These are phyloP conservation scores for Neopestalotiopsis sp. DNA, from an alignment of 2,329 filamentous ascomycete species.

Conservation along the genomic window DNA sequence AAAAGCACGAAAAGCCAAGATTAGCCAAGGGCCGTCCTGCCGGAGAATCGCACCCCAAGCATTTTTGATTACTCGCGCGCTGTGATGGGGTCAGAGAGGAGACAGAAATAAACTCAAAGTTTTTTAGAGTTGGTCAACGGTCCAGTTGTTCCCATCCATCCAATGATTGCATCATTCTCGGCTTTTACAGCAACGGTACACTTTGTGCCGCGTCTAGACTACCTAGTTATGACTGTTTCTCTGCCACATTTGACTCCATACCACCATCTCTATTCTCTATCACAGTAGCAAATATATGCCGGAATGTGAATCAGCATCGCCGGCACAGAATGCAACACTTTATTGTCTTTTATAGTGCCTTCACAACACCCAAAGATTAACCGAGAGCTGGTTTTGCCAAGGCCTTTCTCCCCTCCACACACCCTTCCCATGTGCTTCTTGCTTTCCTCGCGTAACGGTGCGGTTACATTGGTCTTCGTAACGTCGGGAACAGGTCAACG, in stretches of 20 bases:
- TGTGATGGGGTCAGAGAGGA: not conserved
- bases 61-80: not conserved
- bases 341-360: not conserved
- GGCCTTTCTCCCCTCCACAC: not conserved
- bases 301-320: not conserved
- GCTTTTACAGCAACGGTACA: no score
- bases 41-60: not conserved
- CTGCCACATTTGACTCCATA: no score
- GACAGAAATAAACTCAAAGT: constrained; percentile 1
- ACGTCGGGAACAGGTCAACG: constrained; percentile 3
- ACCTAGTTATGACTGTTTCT: no score
- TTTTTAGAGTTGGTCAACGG: constrained; percentile 10
- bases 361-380: not conserved
- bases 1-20: constrained; percentile 1
- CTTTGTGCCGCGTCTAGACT: no score
- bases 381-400: not conserved
- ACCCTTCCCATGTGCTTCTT: not conserved
- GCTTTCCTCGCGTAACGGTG: not conserved
- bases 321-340: not conserved
- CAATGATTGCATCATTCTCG: not conserved
- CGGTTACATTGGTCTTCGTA: not conserved
- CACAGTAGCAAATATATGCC: not conserved
- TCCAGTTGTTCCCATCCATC: not conserved
- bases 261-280: not conserved
- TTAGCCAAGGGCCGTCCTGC: not conserved